Percentiles rank a stretch among this genome's conserved stretches.
These are phyloP conservation scores for Salix purpurea DNA, from an alignment of 345 rosid genomes.

Conservation along the genomic window DNA sequence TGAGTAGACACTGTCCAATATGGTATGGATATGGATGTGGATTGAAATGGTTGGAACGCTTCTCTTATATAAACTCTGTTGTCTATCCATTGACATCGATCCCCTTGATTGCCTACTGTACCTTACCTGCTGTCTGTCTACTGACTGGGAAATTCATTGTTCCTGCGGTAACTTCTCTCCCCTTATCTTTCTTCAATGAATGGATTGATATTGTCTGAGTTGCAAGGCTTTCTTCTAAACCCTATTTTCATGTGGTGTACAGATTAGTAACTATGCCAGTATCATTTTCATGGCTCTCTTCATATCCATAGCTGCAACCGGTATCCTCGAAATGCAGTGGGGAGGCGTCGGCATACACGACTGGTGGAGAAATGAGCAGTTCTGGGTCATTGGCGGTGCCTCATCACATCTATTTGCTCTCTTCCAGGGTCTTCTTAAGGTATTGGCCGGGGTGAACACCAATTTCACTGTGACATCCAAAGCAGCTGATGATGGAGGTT, in stretches of 20 bases:
- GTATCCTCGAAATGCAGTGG: slow-evolving; percentile 69
- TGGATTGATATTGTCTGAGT: neutral
- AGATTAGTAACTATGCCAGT: slow-evolving; percentile 60
- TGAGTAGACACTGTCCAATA: slow-evolving; percentile 68
- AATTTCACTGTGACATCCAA: slow-evolving; percentile 66
- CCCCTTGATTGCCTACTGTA: slow-evolving; percentile 57
- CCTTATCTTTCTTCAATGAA: neutral
- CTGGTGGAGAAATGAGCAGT: slow-evolving; percentile 80
- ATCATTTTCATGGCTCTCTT: slow-evolving; percentile 54
- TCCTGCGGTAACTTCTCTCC: slow-evolving; percentile 42
- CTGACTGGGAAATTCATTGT: slow-evolving; percentile 66
- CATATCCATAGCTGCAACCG: slow-evolving; percentile 57
- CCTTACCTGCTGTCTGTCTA: slow-evolving; percentile 60
- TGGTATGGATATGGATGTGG: slow-evolving; percentile 75
- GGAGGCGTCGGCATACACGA: slow-evolving; percentile 69
- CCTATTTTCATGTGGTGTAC: slow-evolving; percentile 11
- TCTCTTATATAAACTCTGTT: slow-evolving; percentile 56
- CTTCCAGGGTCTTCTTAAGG: slow-evolving; percentile 68
- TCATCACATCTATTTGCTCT: slow-evolving; percentile 65
- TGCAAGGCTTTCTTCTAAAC: neutral
- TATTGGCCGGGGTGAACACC: slow-evolving; percentile 59
- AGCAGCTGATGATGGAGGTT: slow-evolving; percentile 58
- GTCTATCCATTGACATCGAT: slow-evolving; percentile 66
- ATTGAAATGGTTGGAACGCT: slow-evolving; percentile 58
- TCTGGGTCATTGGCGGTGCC: slow-evolving; percentile 70